A percentile compares a stretch with the other conserved stretches of the same genome.
These are phyloP conservation scores for Platanthera zijinensis DNA, from an alignment of 106 monocot genomes.

Conservation along the genomic window DNA sequence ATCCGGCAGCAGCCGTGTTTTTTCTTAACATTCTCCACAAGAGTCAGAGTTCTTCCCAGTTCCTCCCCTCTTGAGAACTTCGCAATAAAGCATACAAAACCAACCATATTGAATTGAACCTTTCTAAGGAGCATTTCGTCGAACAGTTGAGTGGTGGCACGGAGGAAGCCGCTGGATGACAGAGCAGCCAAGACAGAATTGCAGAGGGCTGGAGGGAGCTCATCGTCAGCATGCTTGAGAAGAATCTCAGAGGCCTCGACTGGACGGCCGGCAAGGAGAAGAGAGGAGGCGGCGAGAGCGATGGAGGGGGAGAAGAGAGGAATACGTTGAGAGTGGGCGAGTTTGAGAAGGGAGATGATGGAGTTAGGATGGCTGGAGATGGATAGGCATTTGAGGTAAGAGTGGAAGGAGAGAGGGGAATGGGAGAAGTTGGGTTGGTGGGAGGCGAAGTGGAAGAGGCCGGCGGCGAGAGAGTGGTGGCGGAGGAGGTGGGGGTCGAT, in stretches of 20 bases:
- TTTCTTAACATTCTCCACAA: constrained; percentile 28
- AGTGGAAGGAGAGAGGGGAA: constrained; percentile 26
- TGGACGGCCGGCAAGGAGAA: constrained; percentile 15
- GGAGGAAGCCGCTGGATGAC: constrained; percentile 16
- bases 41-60: constrained; percentile 24
- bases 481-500: constrained; percentile 51
- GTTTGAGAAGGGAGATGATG: constrained; percentile 21
- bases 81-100: constrained; percentile 66
- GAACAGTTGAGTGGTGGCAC: constrained; percentile 39
- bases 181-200: constrained; percentile 51
- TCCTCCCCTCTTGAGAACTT: constrained; percentile 11
- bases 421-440: constrained; percentile 43
- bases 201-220: constrained; percentile 7
- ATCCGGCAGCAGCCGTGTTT: constrained; percentile 9
- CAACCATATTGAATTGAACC: constrained; percentile 37
- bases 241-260: constrained; percentile 29
- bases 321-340: constrained; percentile 21
- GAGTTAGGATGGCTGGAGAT: constrained; percentile 14
- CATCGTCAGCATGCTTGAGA: constrained; percentile 2
- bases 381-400: constrained; percentile 40
- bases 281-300: constrained; percentile 23
- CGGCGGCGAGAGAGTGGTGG: constrained; percentile 35
- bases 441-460: constrained; percentile 51
- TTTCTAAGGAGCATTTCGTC: constrained; percentile 45
- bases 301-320: constrained; percentile 20